phyloP scores from a whole-genome alignment of 495 filamentous ascomycete genomes.

The Podospora australis region DNA sequence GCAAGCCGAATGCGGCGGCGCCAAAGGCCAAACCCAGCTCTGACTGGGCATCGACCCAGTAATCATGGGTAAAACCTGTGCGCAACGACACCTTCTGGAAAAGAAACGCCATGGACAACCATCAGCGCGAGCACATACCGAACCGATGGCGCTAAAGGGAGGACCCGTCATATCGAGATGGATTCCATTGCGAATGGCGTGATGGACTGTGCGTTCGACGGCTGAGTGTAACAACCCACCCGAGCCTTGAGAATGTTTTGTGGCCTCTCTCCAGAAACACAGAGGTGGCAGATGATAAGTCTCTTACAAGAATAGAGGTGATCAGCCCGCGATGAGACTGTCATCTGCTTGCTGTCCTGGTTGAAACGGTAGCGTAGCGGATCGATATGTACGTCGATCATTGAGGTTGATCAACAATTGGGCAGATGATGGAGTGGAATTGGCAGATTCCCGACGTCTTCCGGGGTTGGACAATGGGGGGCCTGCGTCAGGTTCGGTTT shows the following conservation, averaged over 20 bases:
- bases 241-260: too few species aligned
- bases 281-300: neutral
- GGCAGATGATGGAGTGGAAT: neutral
- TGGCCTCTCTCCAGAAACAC: too few species aligned
- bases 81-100: neutral
- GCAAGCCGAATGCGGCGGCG: slow-evolving; percentile 17
- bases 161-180: neutral
- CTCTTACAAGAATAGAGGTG: too few species aligned
- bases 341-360: neutral
- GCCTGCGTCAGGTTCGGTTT: too few species aligned
- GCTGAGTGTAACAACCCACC: neutral
- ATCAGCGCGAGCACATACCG: neutral
- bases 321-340: neutral
- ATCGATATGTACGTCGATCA: slow-evolving; percentile 2
- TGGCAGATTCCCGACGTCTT: too few species aligned
- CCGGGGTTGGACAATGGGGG: too few species aligned
- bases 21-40: neutral
- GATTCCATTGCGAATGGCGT: slow-evolving; percentile 9
- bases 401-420: neutral
- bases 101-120: neutral
- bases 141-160: neutral
- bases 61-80: neutral
- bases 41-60: neutral
- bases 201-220: neutral
- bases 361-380: slow-evolving; percentile 11